These are phyloP conservation scores for Tetracentron sinense DNA, from an alignment of 164 flowering plant species.

Conservation along the genomic window DNA sequence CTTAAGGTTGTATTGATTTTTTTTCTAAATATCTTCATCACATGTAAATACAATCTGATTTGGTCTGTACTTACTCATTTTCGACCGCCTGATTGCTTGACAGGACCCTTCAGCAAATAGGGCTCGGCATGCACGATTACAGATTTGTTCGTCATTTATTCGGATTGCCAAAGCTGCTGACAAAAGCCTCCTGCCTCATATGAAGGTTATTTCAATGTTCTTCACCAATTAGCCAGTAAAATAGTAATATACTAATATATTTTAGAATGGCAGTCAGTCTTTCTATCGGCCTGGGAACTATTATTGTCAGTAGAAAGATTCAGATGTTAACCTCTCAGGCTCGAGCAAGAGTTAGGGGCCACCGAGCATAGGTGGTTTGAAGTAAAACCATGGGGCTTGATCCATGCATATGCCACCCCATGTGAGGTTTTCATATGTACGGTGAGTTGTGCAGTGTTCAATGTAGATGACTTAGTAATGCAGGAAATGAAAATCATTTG, in stretches of 20 bases:
- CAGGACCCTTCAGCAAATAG: slow-evolving; percentile 84
- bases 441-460: no score
- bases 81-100: slow-evolving; percentile 14
- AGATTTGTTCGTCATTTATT: slow-evolving; percentile 91
- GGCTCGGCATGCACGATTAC: slow-evolving; percentile 87
- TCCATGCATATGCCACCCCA: no score
- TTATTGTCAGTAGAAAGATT: no score
- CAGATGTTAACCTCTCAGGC: no score
- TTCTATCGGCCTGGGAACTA: no score
- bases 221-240: not conserved
- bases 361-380: no score
- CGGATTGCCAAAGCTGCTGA: slow-evolving; percentile 86
- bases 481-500: no score
- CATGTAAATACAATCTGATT: slow-evolving; percentile 5
- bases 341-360: no score
- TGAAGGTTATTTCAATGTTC: slow-evolving; percentile 63
- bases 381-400: no score
- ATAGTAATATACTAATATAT: not conserved
- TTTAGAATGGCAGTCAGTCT: no score
- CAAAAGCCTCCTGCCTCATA: slow-evolving; percentile 83
- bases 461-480: no score
- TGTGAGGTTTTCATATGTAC: no score
- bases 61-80: not conserved
- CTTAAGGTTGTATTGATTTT: slow-evolving; percentile 49
- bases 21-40: not conserved